Percentiles rank a stretch among this genome's conserved stretches.
Evolutionary conservation across 2,329 filamentous ascomycete species (phyloP).

Genomic region (Aspergillus terreus): DNA sequence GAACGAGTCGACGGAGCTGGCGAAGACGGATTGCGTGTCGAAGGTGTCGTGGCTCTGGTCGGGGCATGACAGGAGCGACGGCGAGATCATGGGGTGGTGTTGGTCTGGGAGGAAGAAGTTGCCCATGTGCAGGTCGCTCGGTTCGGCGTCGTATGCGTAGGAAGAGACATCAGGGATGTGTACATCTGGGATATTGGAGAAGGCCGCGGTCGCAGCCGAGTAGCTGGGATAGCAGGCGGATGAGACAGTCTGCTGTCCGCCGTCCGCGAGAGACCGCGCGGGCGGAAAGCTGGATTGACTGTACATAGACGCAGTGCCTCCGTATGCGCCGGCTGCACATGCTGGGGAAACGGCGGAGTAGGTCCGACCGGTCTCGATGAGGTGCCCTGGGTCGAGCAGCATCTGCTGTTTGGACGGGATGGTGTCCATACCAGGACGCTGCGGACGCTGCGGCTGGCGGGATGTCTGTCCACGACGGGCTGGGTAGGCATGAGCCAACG

Average conservation of each 20-base stretch:
- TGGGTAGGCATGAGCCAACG: background rate
- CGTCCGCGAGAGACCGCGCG: background rate
- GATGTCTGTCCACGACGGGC: background rate
- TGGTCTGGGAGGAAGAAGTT: constrained; percentile 1
- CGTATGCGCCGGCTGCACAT: background rate
- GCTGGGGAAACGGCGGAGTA: background rate
- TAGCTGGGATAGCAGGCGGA: background rate
- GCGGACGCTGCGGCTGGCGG: background rate
- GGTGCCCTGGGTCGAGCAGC: background rate
- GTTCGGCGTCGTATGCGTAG: background rate
- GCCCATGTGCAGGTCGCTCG: background rate
- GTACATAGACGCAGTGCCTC: background rate
- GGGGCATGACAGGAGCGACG: background rate
- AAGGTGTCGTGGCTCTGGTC: background rate
- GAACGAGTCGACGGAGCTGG: background rate
- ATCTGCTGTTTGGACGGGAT: background rate
- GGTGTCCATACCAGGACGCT: background rate
- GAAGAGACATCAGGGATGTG: background rate
- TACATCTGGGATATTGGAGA: too few species aligned
- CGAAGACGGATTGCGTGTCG: background rate
- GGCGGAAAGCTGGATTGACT: background rate
- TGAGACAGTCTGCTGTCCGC: background rate
- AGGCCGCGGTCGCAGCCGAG: background rate
- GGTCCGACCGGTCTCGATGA: background rate
- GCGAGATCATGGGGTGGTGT: background rate